Percentiles rank a stretch among this genome's conserved stretches.
These are phyloP conservation scores for Gossypium australe DNA, from an alignment of 345 rosid genomes.

Conservation along the genomic window DNA sequence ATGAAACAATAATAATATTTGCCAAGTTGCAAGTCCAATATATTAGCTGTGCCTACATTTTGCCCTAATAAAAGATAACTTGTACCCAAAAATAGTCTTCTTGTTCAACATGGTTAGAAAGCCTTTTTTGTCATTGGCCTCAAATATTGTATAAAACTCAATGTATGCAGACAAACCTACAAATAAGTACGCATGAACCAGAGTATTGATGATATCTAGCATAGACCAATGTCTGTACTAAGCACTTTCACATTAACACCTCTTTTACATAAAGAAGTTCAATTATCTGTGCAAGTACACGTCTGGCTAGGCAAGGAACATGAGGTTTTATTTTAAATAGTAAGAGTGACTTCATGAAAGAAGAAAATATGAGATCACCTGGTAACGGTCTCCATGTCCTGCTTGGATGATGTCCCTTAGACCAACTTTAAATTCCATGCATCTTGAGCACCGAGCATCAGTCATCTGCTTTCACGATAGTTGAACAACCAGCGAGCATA, in stretches of 20 bases:
- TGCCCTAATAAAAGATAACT: neutral
- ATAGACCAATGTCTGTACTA: neutral
- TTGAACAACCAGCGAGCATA: conserved; percentile 4
- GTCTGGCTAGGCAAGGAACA: neutral
- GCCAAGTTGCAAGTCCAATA: neutral
- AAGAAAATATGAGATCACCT: conserved; percentile 43
- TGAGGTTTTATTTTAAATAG: neutral
- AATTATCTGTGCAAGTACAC: neutral
- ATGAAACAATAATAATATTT: neutral
- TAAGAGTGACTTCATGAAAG: neutral
- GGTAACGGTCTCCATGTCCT: conserved; percentile 91
- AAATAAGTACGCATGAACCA: neutral
- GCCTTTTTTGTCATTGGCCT: neutral
- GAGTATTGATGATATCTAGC: neutral
- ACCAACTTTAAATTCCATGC: conserved; percentile 67
- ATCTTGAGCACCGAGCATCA: conserved; percentile 78
- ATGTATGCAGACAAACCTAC: neutral
- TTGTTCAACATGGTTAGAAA: neutral
- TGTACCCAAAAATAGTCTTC: neutral
- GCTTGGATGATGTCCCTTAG: conserved; percentile 93
- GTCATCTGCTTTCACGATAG: conserved; percentile 45
- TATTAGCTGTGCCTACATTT: neutral
- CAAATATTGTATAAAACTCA: neutral
- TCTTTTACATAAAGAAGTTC: neutral
- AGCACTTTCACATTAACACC: neutral